These are phyloP conservation scores for Lathyrus aphaca DNA, from an alignment of 306 rosid species.

Conservation along the genomic window DNA sequence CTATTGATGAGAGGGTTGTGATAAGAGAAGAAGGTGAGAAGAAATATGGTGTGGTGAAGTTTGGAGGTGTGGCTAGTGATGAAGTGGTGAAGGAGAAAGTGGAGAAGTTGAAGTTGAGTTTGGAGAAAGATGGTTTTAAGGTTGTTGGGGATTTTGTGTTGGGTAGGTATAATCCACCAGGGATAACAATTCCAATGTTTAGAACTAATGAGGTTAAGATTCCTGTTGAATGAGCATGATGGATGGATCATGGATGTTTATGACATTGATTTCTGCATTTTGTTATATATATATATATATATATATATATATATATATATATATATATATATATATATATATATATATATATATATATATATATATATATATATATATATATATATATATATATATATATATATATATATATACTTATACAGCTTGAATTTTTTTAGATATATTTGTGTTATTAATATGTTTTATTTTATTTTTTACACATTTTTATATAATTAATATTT, in stretches of 20 bases:
- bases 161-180: slow-evolving; percentile 92
- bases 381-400: too few species aligned
- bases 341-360: too few species aligned
- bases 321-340: too few species aligned
- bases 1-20: slow-evolving; percentile 79
- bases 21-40: slow-evolving; percentile 73
- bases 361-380: too few species aligned
- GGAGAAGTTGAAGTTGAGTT: slow-evolving; percentile 56
- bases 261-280: not conserved
- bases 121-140: slow-evolving; percentile 85
- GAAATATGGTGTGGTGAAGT: slow-evolving; percentile 77
- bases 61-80: slow-evolving; percentile 66
- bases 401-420: too few species aligned
- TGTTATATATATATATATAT: too few species aligned
- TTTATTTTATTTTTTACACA: too few species aligned
- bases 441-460: too few species aligned
- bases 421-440: too few species aligned
- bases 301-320: too few species aligned
- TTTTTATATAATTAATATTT: too few species aligned
- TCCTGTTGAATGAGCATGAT: slow-evolving; percentile 58
- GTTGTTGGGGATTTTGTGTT: slow-evolving; percentile 64
- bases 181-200: slow-evolving; percentile 71
- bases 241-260: not conserved
- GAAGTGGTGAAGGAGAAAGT: slow-evolving; percentile 65
- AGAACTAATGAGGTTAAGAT: slow-evolving; percentile 87